These are phyloP conservation scores for Euryodendron excelsum DNA, from an alignment of 148 eudicot genomes.

Conservation along the genomic window DNA sequence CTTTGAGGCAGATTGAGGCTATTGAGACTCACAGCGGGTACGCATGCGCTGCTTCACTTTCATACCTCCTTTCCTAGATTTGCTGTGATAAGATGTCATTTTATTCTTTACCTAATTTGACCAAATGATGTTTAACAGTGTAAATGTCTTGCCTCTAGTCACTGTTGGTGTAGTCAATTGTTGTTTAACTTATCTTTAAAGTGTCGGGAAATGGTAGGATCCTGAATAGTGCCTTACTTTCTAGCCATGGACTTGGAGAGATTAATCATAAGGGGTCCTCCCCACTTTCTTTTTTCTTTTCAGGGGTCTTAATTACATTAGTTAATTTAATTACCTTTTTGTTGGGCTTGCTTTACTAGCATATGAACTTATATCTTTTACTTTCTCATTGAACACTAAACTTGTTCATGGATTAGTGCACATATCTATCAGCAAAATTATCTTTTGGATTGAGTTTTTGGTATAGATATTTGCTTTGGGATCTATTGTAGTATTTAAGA, in stretches of 20 bases:
- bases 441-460: not conserved
- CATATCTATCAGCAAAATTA: not conserved
- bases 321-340: not conserved
- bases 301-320: too few species aligned
- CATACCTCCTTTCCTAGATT: constrained; percentile 12
- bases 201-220: constrained; percentile 19
- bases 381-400: too few species aligned
- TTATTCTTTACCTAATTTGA: constrained; percentile 25
- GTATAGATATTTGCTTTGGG: not conserved
- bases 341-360: not conserved
- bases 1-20: constrained; percentile 92
- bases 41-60: constrained; percentile 38
- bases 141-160: not conserved
- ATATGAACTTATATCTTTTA: not conserved
- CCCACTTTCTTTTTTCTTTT: not conserved
- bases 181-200: constrained; percentile 6
- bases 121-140: constrained; percentile 33
- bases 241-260: not conserved
- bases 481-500: not conserved
- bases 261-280: not conserved
- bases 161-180: constrained; percentile 19
- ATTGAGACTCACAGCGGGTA: constrained; percentile 99
- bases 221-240: constrained; percentile 21
- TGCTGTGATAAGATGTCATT: constrained; percentile 21
- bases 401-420: not conserved